Percentiles rank a stretch among this genome's conserved stretches.
Evolutionary conservation across 495 filamentous ascomycete genomes (phyloP).

Genomic region (Clohesyomyces aquaticus): DNA sequence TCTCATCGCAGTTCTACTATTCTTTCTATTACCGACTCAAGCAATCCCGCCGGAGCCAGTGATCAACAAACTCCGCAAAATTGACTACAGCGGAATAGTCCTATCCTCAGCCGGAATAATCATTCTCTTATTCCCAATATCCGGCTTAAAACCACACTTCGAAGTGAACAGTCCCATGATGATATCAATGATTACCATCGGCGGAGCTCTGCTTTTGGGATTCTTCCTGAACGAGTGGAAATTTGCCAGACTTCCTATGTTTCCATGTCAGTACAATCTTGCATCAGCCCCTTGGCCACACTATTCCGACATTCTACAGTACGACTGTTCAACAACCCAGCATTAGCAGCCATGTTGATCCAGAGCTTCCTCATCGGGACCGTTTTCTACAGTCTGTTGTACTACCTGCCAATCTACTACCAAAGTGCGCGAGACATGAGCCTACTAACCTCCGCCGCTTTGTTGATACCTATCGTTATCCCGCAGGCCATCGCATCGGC

Average conservation of each 20-base stretch:
- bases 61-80: neutral
- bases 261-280: conserved; percentile 45
- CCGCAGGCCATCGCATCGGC: conserved; percentile 55
- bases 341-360: conserved; percentile 53
- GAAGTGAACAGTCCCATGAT: neutral
- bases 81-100: conserved; percentile 21
- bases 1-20: neutral
- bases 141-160: conserved; percentile 5
- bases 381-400: conserved; percentile 58
- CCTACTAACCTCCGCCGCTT: conserved; percentile 46
- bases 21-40: neutral
- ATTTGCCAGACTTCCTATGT: conserved; percentile 7
- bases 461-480: conserved; percentile 57
- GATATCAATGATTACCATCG: conserved; percentile 21
- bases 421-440: conserved; percentile 45
- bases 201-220: neutral
- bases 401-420: conserved; percentile 52
- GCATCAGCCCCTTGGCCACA: neutral
- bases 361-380: conserved; percentile 50
- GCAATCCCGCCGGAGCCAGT: conserved; percentile 4
- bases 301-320: conserved; percentile 39
- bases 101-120: conserved; percentile 10
- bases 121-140: conserved; percentile 14
- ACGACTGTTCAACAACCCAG: conserved; percentile 57
- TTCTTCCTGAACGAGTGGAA: conserved; percentile 26